These are phyloP conservation scores for Nicotiana rustica DNA, from an alignment of 305 asterid species.

Conservation along the genomic window DNA sequence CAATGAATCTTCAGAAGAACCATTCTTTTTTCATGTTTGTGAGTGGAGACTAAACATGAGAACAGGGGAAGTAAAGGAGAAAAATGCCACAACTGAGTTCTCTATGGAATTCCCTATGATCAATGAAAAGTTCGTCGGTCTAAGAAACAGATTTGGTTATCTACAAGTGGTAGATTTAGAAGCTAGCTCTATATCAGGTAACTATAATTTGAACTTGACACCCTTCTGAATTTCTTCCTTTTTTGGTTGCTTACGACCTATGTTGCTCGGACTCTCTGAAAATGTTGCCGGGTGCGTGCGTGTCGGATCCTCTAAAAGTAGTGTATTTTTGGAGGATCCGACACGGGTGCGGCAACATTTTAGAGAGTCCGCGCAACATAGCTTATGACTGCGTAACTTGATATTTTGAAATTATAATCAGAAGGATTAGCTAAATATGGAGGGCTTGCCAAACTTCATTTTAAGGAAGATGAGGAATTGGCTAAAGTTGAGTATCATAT, in stretches of 20 bases:
- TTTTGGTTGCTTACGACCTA: background rate
- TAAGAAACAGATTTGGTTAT: conserved; percentile 55
- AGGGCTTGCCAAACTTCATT: conserved; percentile 66
- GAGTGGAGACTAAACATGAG: conserved; percentile 47
- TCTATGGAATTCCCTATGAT: conserved; percentile 76
- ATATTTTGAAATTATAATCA: conserved; percentile 3
- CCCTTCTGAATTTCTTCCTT: background rate
- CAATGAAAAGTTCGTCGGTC: conserved; percentile 54
- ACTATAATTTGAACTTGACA: conserved; percentile 33
- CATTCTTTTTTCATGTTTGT: conserved; percentile 31
- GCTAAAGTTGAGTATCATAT: conserved; percentile 59
- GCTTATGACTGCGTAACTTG: background rate
- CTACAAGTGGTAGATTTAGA: conserved; percentile 50
- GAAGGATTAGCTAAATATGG: conserved; percentile 73
- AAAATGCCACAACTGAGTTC: conserved; percentile 47
- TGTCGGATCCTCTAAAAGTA: no score
- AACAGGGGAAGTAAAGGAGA: conserved; percentile 39
- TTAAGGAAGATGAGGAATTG: conserved; percentile 40
- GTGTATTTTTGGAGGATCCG: no score
- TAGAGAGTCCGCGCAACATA: no score
- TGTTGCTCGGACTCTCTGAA: no score
- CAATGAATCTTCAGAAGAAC: conserved; percentile 35
- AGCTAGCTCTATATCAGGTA: conserved; percentile 66
- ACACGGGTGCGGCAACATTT: no score
- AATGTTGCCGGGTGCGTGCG: no score